These are phyloP conservation scores for Sergeia podlipaevii DNA, from an alignment of 208 protist species.

Conservation along the genomic window DNA sequence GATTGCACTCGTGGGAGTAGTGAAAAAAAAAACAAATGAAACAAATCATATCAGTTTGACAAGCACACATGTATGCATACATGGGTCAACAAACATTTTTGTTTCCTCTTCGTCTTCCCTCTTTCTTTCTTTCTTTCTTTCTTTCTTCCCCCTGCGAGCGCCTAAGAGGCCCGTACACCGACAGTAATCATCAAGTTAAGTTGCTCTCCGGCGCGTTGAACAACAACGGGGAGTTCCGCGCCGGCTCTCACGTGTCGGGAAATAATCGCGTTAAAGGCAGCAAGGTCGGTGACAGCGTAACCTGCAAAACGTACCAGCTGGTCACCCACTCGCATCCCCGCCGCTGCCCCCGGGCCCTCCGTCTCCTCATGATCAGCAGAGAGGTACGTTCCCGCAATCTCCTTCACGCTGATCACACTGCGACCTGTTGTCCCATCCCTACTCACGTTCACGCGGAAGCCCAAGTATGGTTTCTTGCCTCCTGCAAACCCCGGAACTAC, in stretches of 20 bases:
- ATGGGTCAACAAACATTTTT: constrained; percentile 25
- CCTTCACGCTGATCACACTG: constrained; percentile 39
- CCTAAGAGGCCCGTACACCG: neutral
- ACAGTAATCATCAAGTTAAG: constrained; percentile 19
- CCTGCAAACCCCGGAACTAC: no score
- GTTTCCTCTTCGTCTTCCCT: constrained; percentile 1
- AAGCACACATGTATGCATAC: constrained; percentile 15
- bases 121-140: neutral
- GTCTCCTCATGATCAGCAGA: constrained; percentile 24
- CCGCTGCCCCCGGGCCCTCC: constrained; percentile 46
- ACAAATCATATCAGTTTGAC: neutral
- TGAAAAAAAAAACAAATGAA: constrained; percentile 9
- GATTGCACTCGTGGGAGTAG: neutral
- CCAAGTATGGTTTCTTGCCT: constrained; percentile 49
- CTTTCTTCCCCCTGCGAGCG: constrained; percentile 6
- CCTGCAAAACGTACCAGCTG: constrained; percentile 75
- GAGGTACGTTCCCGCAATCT: constrained; percentile 49
- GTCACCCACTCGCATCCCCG: constrained; percentile 62
- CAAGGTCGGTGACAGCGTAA: constrained; percentile 81
- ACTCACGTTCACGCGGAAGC: constrained; percentile 64
- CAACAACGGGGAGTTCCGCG: constrained; percentile 44
- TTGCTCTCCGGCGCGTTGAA: constrained; percentile 33
- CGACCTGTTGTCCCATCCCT: constrained; percentile 5
- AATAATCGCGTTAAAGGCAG: constrained; percentile 81
- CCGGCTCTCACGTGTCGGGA: constrained; percentile 56